Evolutionary conservation across 2,329 filamentous ascomycete species (phyloP).

Genomic region (Pyrenochaeta sp.): DNA sequence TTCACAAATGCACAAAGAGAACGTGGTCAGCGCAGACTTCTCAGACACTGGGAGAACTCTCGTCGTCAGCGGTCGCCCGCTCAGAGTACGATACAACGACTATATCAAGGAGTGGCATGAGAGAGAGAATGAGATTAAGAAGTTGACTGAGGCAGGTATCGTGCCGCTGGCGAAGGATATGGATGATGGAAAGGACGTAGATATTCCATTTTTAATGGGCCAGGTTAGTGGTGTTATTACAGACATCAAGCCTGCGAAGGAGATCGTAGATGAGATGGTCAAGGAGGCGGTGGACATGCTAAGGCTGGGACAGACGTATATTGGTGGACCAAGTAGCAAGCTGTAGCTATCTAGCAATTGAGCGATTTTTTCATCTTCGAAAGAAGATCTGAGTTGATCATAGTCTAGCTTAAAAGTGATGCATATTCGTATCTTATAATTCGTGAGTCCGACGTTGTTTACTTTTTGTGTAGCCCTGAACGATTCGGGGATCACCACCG

Average conservation of each 20-base stretch:
- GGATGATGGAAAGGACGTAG: conserved; percentile 81
- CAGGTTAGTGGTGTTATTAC: conserved; percentile 84
- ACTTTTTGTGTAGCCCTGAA: background rate
- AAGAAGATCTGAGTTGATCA: background rate
- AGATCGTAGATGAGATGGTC: conserved; percentile 94
- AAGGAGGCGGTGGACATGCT: conserved; percentile 50
- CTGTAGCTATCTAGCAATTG: conserved; percentile 27
- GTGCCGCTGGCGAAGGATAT: conserved; percentile 85
- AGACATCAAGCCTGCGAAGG: conserved; percentile 79
- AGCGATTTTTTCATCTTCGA: background rate
- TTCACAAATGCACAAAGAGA: conserved; percentile 81
- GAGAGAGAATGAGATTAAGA: conserved; percentile 75
- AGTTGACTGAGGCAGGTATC: conserved; percentile 77
- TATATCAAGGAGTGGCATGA: conserved; percentile 85
- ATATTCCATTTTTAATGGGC: conserved; percentile 91
- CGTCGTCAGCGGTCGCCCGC: conserved; percentile 80
- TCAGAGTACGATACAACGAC: conserved; percentile 82
- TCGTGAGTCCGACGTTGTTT: background rate
- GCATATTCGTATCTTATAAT: background rate
- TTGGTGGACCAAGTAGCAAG: conserved; percentile 44
- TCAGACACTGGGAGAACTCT: conserved; percentile 84
- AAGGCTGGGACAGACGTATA: conserved; percentile 47
- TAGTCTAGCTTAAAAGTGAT: background rate
- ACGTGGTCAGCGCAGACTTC: conserved; percentile 80
- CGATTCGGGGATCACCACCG: background rate